Base-by-base conservation (phyloP, 1,284 basidiomycete genomes). In the Erythrobasidium hasegawianum region DNA sequence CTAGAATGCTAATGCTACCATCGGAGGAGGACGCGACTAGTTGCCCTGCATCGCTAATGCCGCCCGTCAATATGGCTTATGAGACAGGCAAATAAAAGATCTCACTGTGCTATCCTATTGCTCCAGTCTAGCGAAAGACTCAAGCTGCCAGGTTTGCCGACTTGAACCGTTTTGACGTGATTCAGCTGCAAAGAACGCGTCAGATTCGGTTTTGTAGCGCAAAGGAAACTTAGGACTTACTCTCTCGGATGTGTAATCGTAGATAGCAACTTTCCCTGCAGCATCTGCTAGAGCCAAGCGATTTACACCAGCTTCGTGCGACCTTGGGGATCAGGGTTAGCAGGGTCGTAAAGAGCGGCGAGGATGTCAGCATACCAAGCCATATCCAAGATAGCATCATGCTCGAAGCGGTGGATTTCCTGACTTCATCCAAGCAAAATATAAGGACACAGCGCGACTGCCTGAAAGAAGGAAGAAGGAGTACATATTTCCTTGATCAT, bases 41-140 rank as follows among this genome's bases (percentile, higher is more conserved):
- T 0, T 56, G 52, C 0, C 69, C 69, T 9, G 68, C 57, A 9
- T 67, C 68, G 67, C 45, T 55, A 29, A 4, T 14, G 43, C 0
- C 1, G 3, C 54, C 18, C 10, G 13, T 54, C 43, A 38, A 18
- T 18, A 43, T 24, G 0, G 38, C 11, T 53, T 2, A n/a, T n/a
- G 26, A 45, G 18, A 10, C 55, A n/a, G 18, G 22, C 22, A 20
- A 1, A 54, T 24, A 38, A 39, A 18, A 2, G n/a, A n/a, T n/a
- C n/a, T 49, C 14, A 66, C 33, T 77, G 76, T 22, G 68, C 75
- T 58, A 82, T 80, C 8, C 87, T 82, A 70, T 87, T 87, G 0
- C 87, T 88, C 88, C 90, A 95, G 76, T 94, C 92, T 22, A 95
- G 79, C 1, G 91, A 94, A 20, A 96, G 83, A 72, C 89, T 91